Conservation (phyloP, 768 basidiomycete genomes). For the Mycena latifolia region DNA sequence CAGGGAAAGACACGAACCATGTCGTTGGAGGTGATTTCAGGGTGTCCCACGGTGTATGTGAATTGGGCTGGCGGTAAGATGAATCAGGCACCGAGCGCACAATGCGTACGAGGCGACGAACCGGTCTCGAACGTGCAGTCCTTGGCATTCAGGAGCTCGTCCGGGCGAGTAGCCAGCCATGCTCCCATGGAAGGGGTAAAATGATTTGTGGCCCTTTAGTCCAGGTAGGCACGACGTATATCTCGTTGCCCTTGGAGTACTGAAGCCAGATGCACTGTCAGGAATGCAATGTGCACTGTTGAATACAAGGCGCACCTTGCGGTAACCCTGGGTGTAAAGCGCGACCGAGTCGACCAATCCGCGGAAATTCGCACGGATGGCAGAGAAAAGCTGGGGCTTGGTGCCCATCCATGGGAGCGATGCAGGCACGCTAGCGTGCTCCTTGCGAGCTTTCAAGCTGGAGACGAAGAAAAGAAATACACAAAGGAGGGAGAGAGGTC, state of each 20-base stretch:
- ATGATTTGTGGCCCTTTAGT: slow-evolving; percentile 31
- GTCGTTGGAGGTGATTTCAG: slow-evolving; percentile 28
- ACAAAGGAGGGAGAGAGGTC: slow-evolving; percentile 14
- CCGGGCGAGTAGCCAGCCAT: slow-evolving; percentile 25
- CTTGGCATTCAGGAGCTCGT: slow-evolving; percentile 31
- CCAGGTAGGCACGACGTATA: slow-evolving; percentile 30
- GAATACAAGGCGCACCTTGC: not conserved
- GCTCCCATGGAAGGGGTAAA: slow-evolving; percentile 17
- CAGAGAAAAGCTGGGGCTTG: slow-evolving; percentile 7
- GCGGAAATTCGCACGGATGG: slow-evolving; percentile 28
- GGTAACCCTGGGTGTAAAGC: slow-evolving; percentile 28
- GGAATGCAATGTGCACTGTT: not conserved
- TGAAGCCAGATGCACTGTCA: not conserved
- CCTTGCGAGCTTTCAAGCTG: slow-evolving; percentile 27
- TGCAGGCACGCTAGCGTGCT: slow-evolving; percentile 25
- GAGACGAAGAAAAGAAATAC: slow-evolving; percentile 33
- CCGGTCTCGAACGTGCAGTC: slow-evolving; percentile 33
- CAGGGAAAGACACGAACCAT: not conserved
- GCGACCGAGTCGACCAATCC: slow-evolving; percentile 20
- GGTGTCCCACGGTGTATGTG: slow-evolving; percentile 34
- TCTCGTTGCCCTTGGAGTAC: slow-evolving; percentile 22
- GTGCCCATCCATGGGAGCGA: slow-evolving; percentile 25
- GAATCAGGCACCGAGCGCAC: too few relatives aligned
- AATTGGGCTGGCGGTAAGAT: slow-evolving; percentile 19
- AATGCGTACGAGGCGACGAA: not conserved